These are phyloP conservation scores for Pyricularia grisea DNA, from an alignment of 2,329 filamentous ascomycete genomes.

Conservation along the genomic window DNA sequence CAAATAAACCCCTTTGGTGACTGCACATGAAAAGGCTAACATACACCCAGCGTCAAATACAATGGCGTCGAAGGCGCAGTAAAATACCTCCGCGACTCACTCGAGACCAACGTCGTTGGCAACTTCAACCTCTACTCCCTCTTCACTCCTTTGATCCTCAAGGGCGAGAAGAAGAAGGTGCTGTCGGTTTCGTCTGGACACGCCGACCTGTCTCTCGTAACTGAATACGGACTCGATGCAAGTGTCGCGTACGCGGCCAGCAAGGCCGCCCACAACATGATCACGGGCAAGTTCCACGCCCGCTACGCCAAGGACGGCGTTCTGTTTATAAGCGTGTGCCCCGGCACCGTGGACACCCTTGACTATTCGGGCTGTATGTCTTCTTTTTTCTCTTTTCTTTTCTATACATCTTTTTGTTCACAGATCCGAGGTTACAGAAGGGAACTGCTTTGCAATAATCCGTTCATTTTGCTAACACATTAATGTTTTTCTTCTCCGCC, in stretches of 20 bases:
- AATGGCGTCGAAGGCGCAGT: slow-evolving; percentile 19
- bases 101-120: slow-evolving; percentile 40
- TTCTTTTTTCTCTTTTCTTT: neutral
- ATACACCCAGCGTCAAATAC: slow-evolving; percentile 16
- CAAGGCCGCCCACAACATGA: slow-evolving; percentile 43
- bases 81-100: slow-evolving; percentile 20
- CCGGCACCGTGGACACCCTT: slow-evolving; percentile 38
- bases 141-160: slow-evolving; percentile 41
- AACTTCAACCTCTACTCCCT: slow-evolving; percentile 42
- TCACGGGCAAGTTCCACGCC: slow-evolving; percentile 42
- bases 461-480: neutral
- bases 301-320: slow-evolving; percentile 39
- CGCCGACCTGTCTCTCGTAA: slow-evolving; percentile 34
- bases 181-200: slow-evolving; percentile 37
- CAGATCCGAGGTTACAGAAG: no score
- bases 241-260: slow-evolving; percentile 32
- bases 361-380: slow-evolving; percentile 15
- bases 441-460: no score
- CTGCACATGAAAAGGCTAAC: no score
- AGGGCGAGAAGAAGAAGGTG: slow-evolving; percentile 44
- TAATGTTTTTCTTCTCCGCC: neutral
- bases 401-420: neutral
- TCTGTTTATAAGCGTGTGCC: slow-evolving; percentile 40
- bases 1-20: no score
- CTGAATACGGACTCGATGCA: slow-evolving; percentile 22